Evolutionary conservation across 2,329 filamentous ascomycete genomes (phyloP), one percentile per base, ranked within the genome.

Genomic region (Cordyceps pruinosa): DNA sequence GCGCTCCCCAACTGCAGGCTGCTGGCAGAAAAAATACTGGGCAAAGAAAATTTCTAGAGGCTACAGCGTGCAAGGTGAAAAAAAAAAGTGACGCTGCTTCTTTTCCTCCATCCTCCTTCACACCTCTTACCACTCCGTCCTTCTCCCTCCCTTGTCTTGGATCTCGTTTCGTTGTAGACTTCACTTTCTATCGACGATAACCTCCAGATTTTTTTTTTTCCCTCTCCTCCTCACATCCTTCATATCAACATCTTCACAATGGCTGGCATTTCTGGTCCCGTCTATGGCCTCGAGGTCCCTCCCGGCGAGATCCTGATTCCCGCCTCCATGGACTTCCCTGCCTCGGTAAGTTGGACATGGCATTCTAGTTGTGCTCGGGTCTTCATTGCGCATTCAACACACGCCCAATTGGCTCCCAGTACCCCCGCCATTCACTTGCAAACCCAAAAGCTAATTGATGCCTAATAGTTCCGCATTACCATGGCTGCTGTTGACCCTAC

Each of bases 401-500:
- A n/a, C 6, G 46, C 44, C 25, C 55, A 57, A 58, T 45, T 57
- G 37, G n/a, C 44, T 45, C 17, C 49, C 34, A 26, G 28, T 30
- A 44, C 35, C 3, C 26, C 10, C 23, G 21, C 10, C 6, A n/a
- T 2, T 44, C 56, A 62, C 46, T 56, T 46, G n/a, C 49, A 55
- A 61, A 64, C 62, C 54, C 59, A 26, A 34, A 37, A 52, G 60
- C 70, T 73, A 61, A 75, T 63, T 47, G 30, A 44, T 52, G 49
- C 49, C 34, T 55, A 41, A 28, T 68, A 96, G 92, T 95, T 97
- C 77, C 90, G 90, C 72, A 90, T 99, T 70, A 97, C 92, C 68
- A 99, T 99, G 94, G 94, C 95, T 68, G 94, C 94, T 63, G 87
- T 99, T 72, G 93, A 99, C 72, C 94, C 94, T 58, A 90, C 84